A percentile compares a stretch with the other conserved stretches of the same genome.
These are phyloP conservation scores for Dendrobium catenatum DNA, from an alignment of 106 monocot genomes.

Conservation along the genomic window DNA sequence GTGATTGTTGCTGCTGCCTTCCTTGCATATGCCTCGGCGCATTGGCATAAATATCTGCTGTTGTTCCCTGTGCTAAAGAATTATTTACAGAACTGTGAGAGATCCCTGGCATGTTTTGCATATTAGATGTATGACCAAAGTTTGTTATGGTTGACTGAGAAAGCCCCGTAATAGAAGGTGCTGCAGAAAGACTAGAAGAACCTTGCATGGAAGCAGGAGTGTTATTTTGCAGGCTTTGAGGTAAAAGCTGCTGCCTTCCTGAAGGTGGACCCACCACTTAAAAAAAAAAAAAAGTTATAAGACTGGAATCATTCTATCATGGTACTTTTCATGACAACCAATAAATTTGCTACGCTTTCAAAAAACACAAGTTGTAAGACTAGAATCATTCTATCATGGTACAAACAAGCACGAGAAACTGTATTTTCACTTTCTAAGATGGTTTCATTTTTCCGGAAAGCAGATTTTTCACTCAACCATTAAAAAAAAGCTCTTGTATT, in stretches of 20 bases:
- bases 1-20: conserved; percentile 47
- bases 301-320: too few relatives aligned
- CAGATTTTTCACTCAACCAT: too few relatives aligned
- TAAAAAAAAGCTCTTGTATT: too few relatives aligned
- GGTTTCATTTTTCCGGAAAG: too few relatives aligned
- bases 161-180: conserved; percentile 45
- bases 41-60: conserved; percentile 51
- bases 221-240: conserved; percentile 54
- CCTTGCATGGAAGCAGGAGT: conserved; percentile 27
- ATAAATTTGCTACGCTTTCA: too few relatives aligned
- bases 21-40: conserved; percentile 56
- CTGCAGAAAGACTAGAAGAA: conserved; percentile 30
- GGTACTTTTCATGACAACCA: too few relatives aligned
- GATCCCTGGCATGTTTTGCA: conserved; percentile 52
- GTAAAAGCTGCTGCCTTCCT: conserved; percentile 29
- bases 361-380: too few relatives aligned
- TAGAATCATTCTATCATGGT: too few relatives aligned
- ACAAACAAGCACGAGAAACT: too few relatives aligned
- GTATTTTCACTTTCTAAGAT: too few relatives aligned
- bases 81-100: conserved; percentile 35
- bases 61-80: conserved; percentile 26
- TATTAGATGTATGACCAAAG: conserved; percentile 37
- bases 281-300: too few relatives aligned
- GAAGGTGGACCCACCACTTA: not conserved
- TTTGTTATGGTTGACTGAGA: conserved; percentile 39